Percentiles rank a stretch among this genome's conserved stretches.
phyloP scores from a whole-genome alignment of 768 basidiomycete species.

The Sporobolomyces phaffii region DNA sequence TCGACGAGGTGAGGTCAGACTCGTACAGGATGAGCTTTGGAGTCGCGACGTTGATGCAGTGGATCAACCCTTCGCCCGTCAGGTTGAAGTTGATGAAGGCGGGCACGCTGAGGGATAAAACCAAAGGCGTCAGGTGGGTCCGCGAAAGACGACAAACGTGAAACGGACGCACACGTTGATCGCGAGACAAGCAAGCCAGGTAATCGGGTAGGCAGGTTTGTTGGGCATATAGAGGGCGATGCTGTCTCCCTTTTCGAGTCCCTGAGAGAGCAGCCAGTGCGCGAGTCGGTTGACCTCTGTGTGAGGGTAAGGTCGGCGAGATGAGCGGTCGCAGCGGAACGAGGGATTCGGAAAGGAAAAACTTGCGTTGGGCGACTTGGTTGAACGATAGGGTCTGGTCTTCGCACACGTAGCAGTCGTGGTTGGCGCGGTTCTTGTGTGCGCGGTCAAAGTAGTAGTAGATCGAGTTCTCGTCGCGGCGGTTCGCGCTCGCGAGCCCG shows the following conservation, averaged over 20 bases:
- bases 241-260: conserved; percentile 18
- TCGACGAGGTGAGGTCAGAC: conserved; percentile 8
- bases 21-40: conserved; percentile 34
- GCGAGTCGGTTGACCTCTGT: conserved; percentile 27
- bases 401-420: conserved; percentile 28
- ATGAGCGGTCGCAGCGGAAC: neutral
- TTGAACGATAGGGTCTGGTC: conserved; percentile 7
- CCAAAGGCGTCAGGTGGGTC: neutral
- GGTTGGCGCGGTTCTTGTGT: neutral
- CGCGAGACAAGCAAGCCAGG: conserved; percentile 33
- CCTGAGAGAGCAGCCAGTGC: conserved; percentile 14
- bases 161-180: conserved; percentile 21
- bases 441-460: conserved; percentile 34
- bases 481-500: neutral
- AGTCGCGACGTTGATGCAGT: conserved; percentile 29
- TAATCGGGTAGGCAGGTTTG: conserved; percentile 34
- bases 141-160: neutral
- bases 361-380: conserved; percentile 18
- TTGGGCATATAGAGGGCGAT: conserved; percentile 34
- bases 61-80: conserved; percentile 18
- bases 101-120: conserved; percentile 11
- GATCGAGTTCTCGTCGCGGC: conserved; percentile 23
- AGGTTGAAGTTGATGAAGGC: conserved; percentile 39
- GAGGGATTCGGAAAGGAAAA: neutral
- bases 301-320: neutral